These are phyloP conservation scores for Didymella keratinophila DNA, from an alignment of 2,329 filamentous ascomycete genomes.

Conservation along the genomic window DNA sequence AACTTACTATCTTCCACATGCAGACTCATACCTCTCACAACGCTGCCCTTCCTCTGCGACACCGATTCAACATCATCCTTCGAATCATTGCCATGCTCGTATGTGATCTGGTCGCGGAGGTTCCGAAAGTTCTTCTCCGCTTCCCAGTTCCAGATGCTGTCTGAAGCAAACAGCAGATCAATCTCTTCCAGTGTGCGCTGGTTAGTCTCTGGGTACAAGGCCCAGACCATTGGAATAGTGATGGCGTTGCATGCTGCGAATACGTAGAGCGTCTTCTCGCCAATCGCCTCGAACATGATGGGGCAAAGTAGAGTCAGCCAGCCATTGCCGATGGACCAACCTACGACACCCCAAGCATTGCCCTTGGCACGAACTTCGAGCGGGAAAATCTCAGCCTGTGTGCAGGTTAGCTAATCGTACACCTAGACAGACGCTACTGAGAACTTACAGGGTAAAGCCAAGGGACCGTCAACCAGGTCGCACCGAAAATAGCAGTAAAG, in stretches of 20 bases:
- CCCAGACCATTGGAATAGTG: slow-evolving; percentile 74
- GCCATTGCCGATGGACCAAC: slow-evolving; percentile 79
- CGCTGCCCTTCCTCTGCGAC: slow-evolving; percentile 8
- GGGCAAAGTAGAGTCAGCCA: slow-evolving; percentile 61
- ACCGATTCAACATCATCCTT: slow-evolving; percentile 12
- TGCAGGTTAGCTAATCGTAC: not conserved
- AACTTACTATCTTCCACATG: slow-evolving; percentile 20
- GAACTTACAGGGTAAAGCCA: slow-evolving; percentile 62
- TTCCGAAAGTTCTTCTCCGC: slow-evolving; percentile 42
- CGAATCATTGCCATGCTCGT: slow-evolving; percentile 6
- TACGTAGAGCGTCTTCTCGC: slow-evolving; percentile 76
- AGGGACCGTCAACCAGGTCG: slow-evolving; percentile 67
- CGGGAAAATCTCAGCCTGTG: slow-evolving; percentile 72
- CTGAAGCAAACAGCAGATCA: slow-evolving; percentile 73
- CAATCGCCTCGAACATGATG: slow-evolving; percentile 64
- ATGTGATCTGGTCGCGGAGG: slow-evolving; percentile 26
- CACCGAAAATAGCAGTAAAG: slow-evolving; percentile 70
- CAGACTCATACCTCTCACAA: slow-evolving; percentile 12
- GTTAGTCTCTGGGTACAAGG: slow-evolving; percentile 76
- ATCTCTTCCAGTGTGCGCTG: slow-evolving; percentile 79
- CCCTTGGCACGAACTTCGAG: slow-evolving; percentile 75
- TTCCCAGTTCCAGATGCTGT: slow-evolving; percentile 71
- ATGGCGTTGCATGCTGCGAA: slow-evolving; percentile 73
- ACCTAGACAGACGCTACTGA: not conserved
- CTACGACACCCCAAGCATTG: slow-evolving; percentile 78